These are phyloP conservation scores for Macrolepiota albuminosa DNA, from an alignment of 768 basidiomycete species.

Conservation along the genomic window DNA sequence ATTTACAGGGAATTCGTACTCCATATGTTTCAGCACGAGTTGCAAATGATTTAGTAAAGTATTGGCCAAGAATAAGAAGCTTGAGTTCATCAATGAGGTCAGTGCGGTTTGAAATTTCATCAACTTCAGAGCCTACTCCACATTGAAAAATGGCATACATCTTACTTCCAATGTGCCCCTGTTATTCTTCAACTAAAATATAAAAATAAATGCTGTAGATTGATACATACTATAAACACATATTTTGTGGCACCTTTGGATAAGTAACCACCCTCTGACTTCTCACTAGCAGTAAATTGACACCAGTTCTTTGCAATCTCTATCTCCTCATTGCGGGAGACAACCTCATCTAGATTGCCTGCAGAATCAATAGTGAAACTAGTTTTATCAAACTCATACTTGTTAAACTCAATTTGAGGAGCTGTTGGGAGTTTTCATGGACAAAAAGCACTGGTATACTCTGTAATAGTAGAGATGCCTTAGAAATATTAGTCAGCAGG, in stretches of 20 bases:
- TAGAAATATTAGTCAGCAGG: not conserved
- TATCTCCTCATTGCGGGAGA: not conserved
- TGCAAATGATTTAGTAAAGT: not conserved
- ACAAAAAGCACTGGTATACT: not conserved
- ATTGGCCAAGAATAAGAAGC: not conserved
- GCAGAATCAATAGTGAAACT: not conserved
- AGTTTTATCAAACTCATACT: not conserved
- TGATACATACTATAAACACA: not conserved
- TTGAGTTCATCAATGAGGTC: not conserved
- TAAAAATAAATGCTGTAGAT: not conserved
- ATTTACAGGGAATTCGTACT: not conserved
- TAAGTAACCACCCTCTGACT: not conserved
- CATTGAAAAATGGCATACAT: not conserved
- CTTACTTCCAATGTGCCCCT: not conserved
- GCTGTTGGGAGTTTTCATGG: not conserved
- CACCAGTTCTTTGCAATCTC: not conserved
- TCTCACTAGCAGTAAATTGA: not conserved
- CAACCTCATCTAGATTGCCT: not conserved
- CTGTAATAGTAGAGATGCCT: not conserved
- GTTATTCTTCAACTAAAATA: not conserved
- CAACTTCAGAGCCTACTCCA: not conserved
- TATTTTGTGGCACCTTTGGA: not conserved
- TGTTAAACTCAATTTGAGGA: not conserved
- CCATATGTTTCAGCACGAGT: not conserved
- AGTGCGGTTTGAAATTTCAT: not conserved